phyloP scores from a whole-genome alignment of 176 grass and related monocot genomes.

The Otatea glauca region DNA sequence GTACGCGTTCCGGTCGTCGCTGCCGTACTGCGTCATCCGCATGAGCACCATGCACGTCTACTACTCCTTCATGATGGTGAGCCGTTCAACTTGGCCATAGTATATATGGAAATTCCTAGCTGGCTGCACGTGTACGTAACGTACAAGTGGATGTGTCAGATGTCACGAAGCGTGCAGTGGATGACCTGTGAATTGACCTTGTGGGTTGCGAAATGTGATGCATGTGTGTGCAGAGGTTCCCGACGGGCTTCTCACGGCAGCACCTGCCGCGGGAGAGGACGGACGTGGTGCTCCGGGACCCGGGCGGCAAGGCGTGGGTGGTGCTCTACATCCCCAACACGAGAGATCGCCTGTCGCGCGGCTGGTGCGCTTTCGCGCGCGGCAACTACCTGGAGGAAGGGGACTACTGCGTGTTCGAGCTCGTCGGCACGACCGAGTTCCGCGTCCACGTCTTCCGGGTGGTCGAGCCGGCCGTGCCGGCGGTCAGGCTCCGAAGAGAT shows the following conservation, averaged over 20 bases:
- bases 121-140: too few species aligned
- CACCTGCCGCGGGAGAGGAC: slow-evolving; percentile 61
- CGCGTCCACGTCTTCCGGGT: slow-evolving; percentile 72
- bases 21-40: slow-evolving; percentile 71
- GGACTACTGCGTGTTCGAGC: slow-evolving; percentile 85
- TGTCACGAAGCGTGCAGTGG: too few species aligned
- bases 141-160: too few species aligned
- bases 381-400: slow-evolving; percentile 84
- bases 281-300: slow-evolving; percentile 60
- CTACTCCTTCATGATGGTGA: slow-evolving; percentile 61
- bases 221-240: slow-evolving; percentile 63
- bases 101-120: too few species aligned
- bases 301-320: slow-evolving; percentile 60
- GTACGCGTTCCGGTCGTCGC: slow-evolving; percentile 66
- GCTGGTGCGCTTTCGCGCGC: slow-evolving; percentile 71
- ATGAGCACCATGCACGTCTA: slow-evolving; percentile 77
- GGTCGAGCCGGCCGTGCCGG: slow-evolving; percentile 44
- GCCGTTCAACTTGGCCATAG: too few species aligned
- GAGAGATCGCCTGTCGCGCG: slow-evolving; percentile 63
- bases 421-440: slow-evolving; percentile 62
- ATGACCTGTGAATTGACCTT: too few species aligned
- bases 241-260: slow-evolving; percentile 68
- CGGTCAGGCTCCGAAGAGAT: slow-evolving; percentile 46
- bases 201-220: too few species aligned
- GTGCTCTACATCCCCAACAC: slow-evolving; percentile 63